Percentiles rank a stretch among this genome's conserved stretches.
Evolutionary conservation across 2,329 filamentous ascomycete genomes (phyloP).

Genomic region (Cadophora luteo-olivacea): DNA sequence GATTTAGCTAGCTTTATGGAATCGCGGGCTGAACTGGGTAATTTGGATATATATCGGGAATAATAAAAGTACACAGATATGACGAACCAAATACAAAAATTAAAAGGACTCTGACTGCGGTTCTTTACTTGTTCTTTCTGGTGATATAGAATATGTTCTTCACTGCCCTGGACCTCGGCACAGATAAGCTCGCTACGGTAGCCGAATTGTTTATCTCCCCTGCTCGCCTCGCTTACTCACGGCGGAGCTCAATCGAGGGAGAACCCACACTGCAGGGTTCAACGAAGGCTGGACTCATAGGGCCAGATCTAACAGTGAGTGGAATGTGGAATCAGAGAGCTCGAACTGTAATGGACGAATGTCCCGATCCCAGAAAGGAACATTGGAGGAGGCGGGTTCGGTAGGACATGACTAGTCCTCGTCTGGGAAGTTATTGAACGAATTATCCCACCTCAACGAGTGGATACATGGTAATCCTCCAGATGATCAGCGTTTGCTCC

Average conservation of each 20-base stretch:
- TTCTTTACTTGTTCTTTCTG: background rate
- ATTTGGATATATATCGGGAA: background rate
- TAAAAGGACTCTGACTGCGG: background rate
- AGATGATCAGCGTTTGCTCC: no score
- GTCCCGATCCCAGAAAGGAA: no score
- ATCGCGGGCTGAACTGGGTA: background rate
- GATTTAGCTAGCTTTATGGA: background rate
- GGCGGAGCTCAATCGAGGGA: background rate
- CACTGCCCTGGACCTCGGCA: background rate
- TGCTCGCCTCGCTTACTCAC: background rate
- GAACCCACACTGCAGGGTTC: constrained; percentile 3
- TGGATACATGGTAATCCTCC: no score
- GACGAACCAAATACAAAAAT: constrained; percentile 4
- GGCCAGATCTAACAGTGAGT: background rate
- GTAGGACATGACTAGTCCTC: no score
- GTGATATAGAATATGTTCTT: no score
- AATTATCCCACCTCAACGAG: no score
- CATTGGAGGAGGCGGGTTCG: no score
- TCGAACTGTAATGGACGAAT: background rate
- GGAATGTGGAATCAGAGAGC: background rate
- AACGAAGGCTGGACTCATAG: background rate
- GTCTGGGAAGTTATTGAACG: no score
- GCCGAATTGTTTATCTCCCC: background rate
- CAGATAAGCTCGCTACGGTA: background rate
- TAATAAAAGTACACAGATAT: constrained; percentile 10